Evolutionary conservation across 495 filamentous ascomycete species (phyloP).

Genomic region (Aspergillus nanangensis): DNA sequence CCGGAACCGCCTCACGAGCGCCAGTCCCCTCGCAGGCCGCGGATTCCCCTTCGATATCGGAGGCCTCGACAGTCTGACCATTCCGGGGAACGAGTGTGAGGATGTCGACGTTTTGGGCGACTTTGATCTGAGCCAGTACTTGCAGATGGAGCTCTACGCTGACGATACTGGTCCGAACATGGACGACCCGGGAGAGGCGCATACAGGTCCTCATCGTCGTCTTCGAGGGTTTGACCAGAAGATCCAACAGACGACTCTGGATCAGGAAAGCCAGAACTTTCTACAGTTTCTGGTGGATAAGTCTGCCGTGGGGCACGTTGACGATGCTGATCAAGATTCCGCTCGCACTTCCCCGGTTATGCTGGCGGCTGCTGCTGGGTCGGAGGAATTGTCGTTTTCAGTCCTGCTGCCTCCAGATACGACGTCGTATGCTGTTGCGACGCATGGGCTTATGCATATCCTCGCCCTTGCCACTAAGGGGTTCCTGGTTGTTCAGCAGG

Average conservation of each 20-base stretch:
- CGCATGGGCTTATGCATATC: conserved; percentile 69
- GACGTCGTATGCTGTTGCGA: conserved; percentile 56
- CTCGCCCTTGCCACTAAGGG: conserved; percentile 66
- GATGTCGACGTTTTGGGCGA: conserved; percentile 39
- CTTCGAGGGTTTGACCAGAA: conserved; percentile 23
- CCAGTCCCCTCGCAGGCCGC: conserved; percentile 58
- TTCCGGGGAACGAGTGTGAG: conserved; percentile 29
- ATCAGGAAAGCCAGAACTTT: conserved; percentile 56
- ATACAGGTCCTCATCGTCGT: conserved; percentile 1
- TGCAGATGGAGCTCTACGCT: conserved; percentile 24
- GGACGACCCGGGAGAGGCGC: background rate
- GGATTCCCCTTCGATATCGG: conserved; percentile 37
- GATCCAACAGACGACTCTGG: conserved; percentile 39
- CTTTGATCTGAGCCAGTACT: conserved; percentile 33
- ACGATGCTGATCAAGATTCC: background rate
- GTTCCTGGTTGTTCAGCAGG: conserved; percentile 29
- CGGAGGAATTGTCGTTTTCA: conserved; percentile 49
- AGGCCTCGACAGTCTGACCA: conserved; percentile 27
- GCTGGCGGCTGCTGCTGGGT: background rate
- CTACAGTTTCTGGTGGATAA: conserved; percentile 49
- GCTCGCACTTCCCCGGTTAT: background rate
- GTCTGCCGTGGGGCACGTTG: conserved; percentile 4
- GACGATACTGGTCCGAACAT: conserved; percentile 9
- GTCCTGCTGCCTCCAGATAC: conserved; percentile 51
- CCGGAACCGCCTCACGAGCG: conserved; percentile 48